These are phyloP conservation scores for Solanum rostratum DNA, from an alignment of 257 asterid genomes.

Conservation along the genomic window DNA sequence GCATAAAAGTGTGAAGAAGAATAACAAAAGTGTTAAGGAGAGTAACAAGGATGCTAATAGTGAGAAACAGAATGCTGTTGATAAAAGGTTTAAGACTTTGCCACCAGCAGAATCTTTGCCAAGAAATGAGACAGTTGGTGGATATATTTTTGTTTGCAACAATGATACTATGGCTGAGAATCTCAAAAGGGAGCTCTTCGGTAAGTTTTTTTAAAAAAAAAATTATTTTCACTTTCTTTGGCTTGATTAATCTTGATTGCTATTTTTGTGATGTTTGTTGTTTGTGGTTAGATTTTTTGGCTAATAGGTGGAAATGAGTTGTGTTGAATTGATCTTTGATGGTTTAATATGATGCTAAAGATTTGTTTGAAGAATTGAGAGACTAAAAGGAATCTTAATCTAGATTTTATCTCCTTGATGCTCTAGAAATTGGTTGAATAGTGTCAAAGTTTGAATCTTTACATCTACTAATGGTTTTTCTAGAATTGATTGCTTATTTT, in stretches of 20 bases:
- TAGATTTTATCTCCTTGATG: neutral
- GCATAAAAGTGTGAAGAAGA: conserved; percentile 49
- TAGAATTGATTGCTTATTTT: neutral
- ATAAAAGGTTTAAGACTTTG: conserved; percentile 90
- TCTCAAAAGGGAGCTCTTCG: conserved; percentile 88
- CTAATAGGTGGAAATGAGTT: neutral
- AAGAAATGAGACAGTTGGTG: conserved; percentile 91
- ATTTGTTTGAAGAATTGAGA: neutral
- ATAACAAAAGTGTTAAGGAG: conserved; percentile 30
- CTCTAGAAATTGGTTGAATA: neutral
- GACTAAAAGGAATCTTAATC: too few relatives aligned
- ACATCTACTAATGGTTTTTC: neutral
- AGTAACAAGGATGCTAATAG: conserved; percentile 23
- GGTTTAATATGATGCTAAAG: neutral
- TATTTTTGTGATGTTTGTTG: neutral
- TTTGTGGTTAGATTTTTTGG: neutral
- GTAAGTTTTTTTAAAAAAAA: conserved; percentile 34
- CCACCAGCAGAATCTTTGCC: conserved; percentile 91
- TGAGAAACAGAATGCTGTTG: conserved; percentile 42
- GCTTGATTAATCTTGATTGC: neutral
- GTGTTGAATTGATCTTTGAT: neutral
- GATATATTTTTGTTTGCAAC: conserved; percentile 93
- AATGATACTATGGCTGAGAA: conserved; percentile 97
- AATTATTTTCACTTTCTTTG: neutral
- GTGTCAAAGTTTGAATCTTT: neutral